A percentile compares a stretch with the other conserved stretches of the same genome.
These are phyloP conservation scores for Neoconidiobolus thromboides DNA, from an alignment of 371 early-diverging fungal genomes.

Conservation along the genomic window DNA sequence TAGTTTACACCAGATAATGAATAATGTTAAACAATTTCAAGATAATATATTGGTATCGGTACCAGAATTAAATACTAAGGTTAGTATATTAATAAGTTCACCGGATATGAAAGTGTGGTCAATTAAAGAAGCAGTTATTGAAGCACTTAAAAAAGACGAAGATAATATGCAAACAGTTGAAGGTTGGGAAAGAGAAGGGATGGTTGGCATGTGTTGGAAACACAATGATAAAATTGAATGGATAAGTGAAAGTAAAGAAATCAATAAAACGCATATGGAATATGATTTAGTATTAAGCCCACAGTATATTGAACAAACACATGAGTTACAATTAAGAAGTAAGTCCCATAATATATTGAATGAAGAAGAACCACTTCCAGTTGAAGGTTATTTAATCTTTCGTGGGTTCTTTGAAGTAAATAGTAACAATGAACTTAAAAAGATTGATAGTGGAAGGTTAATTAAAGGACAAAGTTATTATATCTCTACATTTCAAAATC, in stretches of 20 bases:
- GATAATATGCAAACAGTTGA: not conserved
- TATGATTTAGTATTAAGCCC: not conserved
- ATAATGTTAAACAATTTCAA: not conserved
- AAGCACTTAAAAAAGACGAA: not conserved
- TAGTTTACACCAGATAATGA: not conserved
- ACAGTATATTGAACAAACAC: constrained; percentile 3
- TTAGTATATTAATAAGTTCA: not conserved
- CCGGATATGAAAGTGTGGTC: not conserved
- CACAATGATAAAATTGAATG: not conserved
- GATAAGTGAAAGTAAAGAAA: not conserved
- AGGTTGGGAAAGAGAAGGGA: not conserved
- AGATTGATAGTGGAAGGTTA: not conserved
- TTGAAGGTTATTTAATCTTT: constrained; percentile 5
- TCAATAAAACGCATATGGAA: too few species aligned
- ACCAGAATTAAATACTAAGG: constrained; percentile 1
- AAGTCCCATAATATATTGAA: not conserved
- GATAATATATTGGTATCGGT: not conserved
- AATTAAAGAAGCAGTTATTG: not conserved
- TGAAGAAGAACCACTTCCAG: not conserved
- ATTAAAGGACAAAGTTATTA: constrained; percentile 1
- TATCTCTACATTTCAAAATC: not conserved
- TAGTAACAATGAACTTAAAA: too few species aligned
- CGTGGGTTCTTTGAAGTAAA: not conserved
- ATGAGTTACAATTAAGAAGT: constrained; percentile 2
- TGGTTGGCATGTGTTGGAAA: constrained; percentile 1